These are phyloP conservation scores for Aspergillus coremiiformis DNA, from an alignment of 495 filamentous ascomycete species.

Conservation along the genomic window DNA sequence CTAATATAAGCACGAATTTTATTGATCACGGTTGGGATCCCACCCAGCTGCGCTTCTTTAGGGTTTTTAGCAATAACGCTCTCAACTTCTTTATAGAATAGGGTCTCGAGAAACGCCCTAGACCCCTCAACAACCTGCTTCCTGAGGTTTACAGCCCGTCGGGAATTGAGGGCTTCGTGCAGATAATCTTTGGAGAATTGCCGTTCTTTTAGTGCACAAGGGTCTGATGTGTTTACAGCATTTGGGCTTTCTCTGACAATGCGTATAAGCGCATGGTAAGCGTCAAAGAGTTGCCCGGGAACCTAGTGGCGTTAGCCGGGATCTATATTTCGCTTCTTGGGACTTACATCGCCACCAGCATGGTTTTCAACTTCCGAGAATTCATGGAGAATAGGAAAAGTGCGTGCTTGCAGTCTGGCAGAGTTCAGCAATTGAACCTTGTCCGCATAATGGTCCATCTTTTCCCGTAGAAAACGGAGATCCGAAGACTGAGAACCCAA, in stretches of 20 bases:
- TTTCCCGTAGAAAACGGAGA: constrained; percentile 67
- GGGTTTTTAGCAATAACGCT: constrained; percentile 71
- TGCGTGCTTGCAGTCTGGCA: constrained; percentile 54
- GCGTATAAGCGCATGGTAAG: constrained; percentile 68
- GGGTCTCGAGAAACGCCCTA: constrained; percentile 64
- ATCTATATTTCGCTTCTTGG: neutral
- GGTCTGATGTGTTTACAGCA: constrained; percentile 43
- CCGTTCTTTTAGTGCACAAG: constrained; percentile 58
- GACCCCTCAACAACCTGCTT: constrained; percentile 73
- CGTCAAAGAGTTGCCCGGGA: constrained; percentile 61
- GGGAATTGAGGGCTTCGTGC: constrained; percentile 58
- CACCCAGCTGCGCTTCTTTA: constrained; percentile 81
- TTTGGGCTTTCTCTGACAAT: constrained; percentile 62
- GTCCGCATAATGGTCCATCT: constrained; percentile 68
- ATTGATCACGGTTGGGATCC: constrained; percentile 76
- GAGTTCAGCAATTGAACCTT: constrained; percentile 71
- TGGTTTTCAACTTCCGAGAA: constrained; percentile 64
- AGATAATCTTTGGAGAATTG: constrained; percentile 67
- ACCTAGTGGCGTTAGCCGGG: constrained; percentile 32
- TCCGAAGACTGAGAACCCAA: constrained; percentile 46
- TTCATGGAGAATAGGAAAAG: constrained; percentile 62
- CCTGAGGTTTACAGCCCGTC: constrained; percentile 51
- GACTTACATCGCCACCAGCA: constrained; percentile 55
- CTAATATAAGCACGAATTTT: constrained; percentile 89
- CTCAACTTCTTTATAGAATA: constrained; percentile 66